phyloP scores from a whole-genome alignment of 129 eudicot species.

The Centaurea solstitialis region DNA sequence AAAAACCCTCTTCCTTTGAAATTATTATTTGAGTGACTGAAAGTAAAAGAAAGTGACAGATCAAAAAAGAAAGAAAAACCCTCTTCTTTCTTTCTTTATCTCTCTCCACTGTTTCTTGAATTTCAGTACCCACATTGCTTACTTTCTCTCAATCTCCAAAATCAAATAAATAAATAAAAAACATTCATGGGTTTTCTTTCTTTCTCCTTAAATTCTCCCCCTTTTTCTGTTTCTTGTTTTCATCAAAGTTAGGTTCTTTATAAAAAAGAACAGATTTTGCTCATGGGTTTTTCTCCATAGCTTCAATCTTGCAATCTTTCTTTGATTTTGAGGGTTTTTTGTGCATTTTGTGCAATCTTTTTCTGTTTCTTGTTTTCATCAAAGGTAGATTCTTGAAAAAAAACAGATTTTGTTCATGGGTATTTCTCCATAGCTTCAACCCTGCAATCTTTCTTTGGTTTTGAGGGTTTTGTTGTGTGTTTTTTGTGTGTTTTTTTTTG shows the following conservation, averaged over 20 bases:
- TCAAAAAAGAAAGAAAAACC: constrained; percentile 16
- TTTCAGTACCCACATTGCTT: constrained; percentile 36
- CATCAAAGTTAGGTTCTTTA: background rate
- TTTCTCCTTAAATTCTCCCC: background rate
- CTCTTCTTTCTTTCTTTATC: constrained; percentile 7
- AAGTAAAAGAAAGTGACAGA: constrained; percentile 15
- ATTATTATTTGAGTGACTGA: constrained; percentile 34
- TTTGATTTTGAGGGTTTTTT: constrained; percentile 1
- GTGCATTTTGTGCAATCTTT: too few species aligned
- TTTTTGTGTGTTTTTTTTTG: background rate
- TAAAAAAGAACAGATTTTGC: background rate
- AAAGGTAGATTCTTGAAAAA: background rate
- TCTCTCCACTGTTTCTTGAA: constrained; percentile 27
- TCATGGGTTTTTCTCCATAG: background rate
- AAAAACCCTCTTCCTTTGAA: constrained; percentile 19
- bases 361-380: background rate
- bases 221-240: background rate
- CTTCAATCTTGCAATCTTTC: background rate
- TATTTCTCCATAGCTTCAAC: background rate
- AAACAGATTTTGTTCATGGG: background rate
- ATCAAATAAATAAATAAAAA: background rate
- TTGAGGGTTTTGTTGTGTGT: too few species aligned
- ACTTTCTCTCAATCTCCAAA: constrained; percentile 19
- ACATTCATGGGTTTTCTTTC: background rate
- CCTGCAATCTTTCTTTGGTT: background rate